Evolutionary conservation across 192 early-diverging fungal genomes (phyloP).

Genomic region (Coemansia sp.): DNA sequence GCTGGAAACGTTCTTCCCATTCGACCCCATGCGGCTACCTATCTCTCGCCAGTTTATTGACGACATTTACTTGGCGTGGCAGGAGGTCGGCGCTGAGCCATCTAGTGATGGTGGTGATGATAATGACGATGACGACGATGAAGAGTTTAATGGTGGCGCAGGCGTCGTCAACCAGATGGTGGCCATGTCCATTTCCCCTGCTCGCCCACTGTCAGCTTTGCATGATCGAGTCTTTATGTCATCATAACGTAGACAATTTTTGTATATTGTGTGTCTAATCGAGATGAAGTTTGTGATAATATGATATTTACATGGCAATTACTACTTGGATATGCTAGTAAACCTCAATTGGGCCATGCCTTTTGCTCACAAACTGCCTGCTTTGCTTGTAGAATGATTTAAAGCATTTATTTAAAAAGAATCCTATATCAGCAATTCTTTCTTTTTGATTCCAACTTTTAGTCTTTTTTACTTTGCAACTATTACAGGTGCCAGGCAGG

Average conservation of each 20-base stretch:
- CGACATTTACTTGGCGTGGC: slow-evolving; percentile 82
- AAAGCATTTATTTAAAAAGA: no score
- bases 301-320: no score
- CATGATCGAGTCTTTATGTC: background rate
- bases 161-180: slow-evolving; percentile 39
- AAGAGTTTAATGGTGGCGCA: slow-evolving; percentile 49
- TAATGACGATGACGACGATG: slow-evolving; percentile 55
- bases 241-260: background rate
- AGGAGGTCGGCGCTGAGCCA: slow-evolving; percentile 60
- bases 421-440: no score
- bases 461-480: no score
- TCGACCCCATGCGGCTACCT: slow-evolving; percentile 86
- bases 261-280: no score
- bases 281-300: no score
- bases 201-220: slow-evolving; percentile 25
- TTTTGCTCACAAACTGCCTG: no score
- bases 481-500: no score
- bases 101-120: slow-evolving; percentile 56
- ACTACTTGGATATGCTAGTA: no score
- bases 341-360: no score
- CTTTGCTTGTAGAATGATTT: no score
- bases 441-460: no score
- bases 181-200: slow-evolving; percentile 49
- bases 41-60: slow-evolving; percentile 71
- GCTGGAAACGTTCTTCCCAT: slow-evolving; percentile 89